Evolutionary conservation across 2,329 filamentous ascomycete species (phyloP).

Genomic region (Diaporthe ampelina): DNA sequence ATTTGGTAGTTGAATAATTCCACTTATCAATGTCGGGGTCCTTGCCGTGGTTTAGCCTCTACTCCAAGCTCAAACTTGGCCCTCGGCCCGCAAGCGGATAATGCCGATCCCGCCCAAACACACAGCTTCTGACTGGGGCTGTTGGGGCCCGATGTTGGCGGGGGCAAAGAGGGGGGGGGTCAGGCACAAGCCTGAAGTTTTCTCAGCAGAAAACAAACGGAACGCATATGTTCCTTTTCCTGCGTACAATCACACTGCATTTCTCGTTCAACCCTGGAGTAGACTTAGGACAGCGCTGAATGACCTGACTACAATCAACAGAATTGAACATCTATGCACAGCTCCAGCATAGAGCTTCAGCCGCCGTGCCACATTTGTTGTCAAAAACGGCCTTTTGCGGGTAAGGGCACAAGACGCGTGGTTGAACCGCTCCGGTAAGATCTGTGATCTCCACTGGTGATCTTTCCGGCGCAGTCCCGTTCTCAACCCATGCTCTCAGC

Average conservation of each 20-base stretch:
- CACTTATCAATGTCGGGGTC: no score
- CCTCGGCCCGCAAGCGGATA: background rate
- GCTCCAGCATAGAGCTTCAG: background rate
- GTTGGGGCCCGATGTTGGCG: no score
- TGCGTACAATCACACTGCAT: no score
- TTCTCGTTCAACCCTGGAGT: no score
- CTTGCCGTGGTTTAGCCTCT: no score
- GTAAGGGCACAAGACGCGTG: background rate
- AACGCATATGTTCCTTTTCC: no score
- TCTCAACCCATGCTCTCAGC: slow-evolving; percentile 10
- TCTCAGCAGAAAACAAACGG: no score
- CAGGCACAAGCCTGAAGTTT: no score
- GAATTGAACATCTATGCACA: background rate
- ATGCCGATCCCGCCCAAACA: background rate
- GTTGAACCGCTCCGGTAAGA: background rate
- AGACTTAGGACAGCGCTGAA: no score
- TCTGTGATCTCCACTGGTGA: slow-evolving; percentile 2
- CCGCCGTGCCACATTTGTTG: background rate
- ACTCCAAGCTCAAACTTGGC: background rate
- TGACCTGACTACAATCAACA: no score
- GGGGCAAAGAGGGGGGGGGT: no score
- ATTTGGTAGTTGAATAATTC: background rate
- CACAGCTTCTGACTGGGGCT: no score
- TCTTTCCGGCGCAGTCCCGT: background rate
- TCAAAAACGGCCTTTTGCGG: background rate